A percentile compares a stretch with the other conserved stretches of the same genome.
These are phyloP conservation scores for Sporothrix phasma DNA, from an alignment of 2,329 filamentous ascomycete species.

Conservation along the genomic window DNA sequence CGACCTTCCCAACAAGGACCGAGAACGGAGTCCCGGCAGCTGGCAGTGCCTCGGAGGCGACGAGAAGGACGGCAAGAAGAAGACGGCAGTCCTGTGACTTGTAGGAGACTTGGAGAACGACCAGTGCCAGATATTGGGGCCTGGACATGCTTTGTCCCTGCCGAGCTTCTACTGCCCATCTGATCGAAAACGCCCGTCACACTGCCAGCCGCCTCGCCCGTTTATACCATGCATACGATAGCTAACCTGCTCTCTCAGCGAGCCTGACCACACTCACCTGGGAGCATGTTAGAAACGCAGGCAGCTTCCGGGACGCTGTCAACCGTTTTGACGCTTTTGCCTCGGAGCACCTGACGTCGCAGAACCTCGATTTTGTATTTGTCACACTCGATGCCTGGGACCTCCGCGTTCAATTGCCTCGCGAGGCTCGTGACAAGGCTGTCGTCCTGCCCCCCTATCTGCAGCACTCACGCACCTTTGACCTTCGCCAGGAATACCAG, in stretches of 20 bases:
- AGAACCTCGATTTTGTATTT: constrained; percentile 95
- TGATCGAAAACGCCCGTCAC: background rate
- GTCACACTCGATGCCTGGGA: constrained; percentile 98
- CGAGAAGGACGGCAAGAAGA: background rate
- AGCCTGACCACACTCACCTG: constrained; percentile 96
- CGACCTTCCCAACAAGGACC: background rate
- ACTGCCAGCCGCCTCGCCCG: background rate
- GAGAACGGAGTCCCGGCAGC: background rate
- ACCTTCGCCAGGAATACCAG: constrained; percentile 94
- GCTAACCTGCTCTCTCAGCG: constrained; percentile 41
- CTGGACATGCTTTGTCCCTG: no score
- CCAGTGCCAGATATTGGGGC: background rate
- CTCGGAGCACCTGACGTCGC: constrained; percentile 77
- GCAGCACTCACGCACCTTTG: constrained; percentile 95
- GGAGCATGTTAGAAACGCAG: constrained; percentile 97
- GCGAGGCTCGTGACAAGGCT: constrained; percentile 95
- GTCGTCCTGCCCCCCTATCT: constrained; percentile 94
- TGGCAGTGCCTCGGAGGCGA: background rate
- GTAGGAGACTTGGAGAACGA: background rate
- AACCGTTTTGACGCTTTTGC: constrained; percentile 91
- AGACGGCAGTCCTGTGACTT: background rate
- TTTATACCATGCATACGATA: no score
- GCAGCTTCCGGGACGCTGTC: constrained; percentile 93
- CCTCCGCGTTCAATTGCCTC: constrained; percentile 90
- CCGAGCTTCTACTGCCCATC: background rate